These are phyloP conservation scores for Schizonepeta tenuifolia DNA, from an alignment of 257 asterid species.

Conservation along the genomic window DNA sequence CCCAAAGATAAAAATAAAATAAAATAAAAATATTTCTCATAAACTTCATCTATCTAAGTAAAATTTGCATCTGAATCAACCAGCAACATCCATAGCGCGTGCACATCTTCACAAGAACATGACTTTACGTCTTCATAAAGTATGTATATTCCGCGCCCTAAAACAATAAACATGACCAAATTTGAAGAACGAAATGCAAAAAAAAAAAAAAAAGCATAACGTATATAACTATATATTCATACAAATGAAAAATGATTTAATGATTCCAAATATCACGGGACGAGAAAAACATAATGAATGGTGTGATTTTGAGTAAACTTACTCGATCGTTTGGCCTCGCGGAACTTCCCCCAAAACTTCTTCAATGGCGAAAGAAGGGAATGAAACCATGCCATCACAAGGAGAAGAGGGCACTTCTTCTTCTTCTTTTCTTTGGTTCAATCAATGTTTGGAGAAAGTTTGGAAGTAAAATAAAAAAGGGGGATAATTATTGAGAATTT, in stretches of 20 bases:
- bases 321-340: conserved; percentile 44
- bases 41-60: not conserved
- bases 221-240: not conserved
- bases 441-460: conserved; percentile 37
- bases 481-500: conserved; percentile 8
- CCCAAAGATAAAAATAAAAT: too few relatives aligned
- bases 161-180: not conserved
- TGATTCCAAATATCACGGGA: too few relatives aligned
- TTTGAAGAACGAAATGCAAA: not conserved
- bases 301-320: conserved; percentile 2
- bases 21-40: not conserved
- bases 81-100: conserved; percentile 63
- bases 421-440: not conserved
- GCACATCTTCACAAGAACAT: conserved; percentile 76
- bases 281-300: too few relatives aligned
- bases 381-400: conserved; percentile 58
- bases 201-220: not conserved
- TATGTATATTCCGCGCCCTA: conserved; percentile 57
- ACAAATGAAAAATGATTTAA: too few relatives aligned
- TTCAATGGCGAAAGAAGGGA: conserved; percentile 57
- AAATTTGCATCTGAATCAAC: conserved; percentile 51
- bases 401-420: not conserved
- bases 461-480: conserved; percentile 32
- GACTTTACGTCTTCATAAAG: conserved; percentile 68
- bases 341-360: conserved; percentile 51